Conservation (phyloP, 2,329 filamentous ascomycete species). For the Sporothrix phasma region DNA sequence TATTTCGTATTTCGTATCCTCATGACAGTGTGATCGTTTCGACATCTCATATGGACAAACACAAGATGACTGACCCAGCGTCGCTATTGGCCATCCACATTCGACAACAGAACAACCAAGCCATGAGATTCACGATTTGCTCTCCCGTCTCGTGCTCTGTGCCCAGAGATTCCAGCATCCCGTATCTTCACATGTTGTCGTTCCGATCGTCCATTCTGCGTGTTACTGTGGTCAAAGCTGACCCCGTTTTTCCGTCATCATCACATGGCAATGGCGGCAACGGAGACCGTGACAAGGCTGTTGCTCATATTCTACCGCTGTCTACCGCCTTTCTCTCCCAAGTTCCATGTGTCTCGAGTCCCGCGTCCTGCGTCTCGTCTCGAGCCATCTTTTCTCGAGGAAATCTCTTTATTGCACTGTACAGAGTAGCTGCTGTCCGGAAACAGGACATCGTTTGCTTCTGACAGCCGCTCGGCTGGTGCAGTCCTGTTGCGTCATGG, state of each 20-base stretch:
- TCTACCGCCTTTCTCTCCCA: background rate
- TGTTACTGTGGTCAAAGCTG: background rate
- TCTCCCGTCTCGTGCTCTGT: background rate
- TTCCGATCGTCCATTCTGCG: background rate
- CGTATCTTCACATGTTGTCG: no score
- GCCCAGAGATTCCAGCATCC: no score
- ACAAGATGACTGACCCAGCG: no score
- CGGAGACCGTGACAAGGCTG: background rate
- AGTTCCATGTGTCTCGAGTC: no score
- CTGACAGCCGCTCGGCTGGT: background rate
- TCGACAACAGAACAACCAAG: background rate
- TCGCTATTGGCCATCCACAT: no score
- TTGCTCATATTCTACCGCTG: background rate
- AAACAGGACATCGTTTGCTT: background rate
- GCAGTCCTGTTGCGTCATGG: slow-evolving; percentile 7
- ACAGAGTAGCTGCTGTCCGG: background rate
- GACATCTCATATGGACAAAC: no score
- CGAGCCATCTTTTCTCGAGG: slow-evolving; percentile 4
- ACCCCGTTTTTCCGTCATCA: background rate
- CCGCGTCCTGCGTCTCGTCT: no score
- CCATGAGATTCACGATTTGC: background rate
- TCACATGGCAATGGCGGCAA: background rate
- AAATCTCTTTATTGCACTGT: background rate
- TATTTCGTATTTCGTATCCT: no score
- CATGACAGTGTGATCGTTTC: no score